Evolutionary conservation across 108 stramenopile genomes (phyloP), one percentile per base, ranked within the genome.

Genomic region (Fistulifera solaris): DNA sequence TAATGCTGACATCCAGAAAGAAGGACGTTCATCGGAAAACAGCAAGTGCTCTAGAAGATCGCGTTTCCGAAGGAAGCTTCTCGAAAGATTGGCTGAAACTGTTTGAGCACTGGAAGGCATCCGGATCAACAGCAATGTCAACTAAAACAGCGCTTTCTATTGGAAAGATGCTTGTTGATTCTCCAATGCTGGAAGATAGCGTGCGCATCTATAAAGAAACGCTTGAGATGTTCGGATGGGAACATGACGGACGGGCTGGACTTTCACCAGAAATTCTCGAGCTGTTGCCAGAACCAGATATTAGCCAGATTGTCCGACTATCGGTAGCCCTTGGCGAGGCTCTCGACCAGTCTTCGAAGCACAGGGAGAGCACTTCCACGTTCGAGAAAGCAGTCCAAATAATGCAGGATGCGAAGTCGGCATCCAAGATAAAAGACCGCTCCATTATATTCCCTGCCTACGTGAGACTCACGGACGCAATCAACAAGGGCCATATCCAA

Each of bases 371-470:
- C 44, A 21, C 21, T 17, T 17, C 21, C 6, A 19, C 21, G 6
- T 21, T 45, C 11, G 19, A 45, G 12, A 3, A 26, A 17, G 22
- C 50, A 7, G 24, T 27, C 22, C 39, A 57, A 46, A 58, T 72
- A 26, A 50, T 63, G 4, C 65, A 57, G 22, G 38, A n/a, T 5
- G 54, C 71, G 17, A 62, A 70, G 26, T 14, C 46, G 6, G 17
- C 59, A 1, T 18, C 31, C 21, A 18, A 57, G 14, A 19, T 72
- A 27, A 44, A 61, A 12, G 77, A 85, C 49, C 71, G 80, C 48
- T 70, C 72, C 14, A 65, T 79, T 31, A 48, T 70, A 11, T 85
- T 85, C 48, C 83, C 80, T 6, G 77, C 76, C n/a, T 82, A 78
- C 51, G 62, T 58, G 45, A 74, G 78, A 42, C 59, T 81, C 16